Conservation (phyloP, 179 eudicot genomes). For the Actinidia arguta region DNA sequence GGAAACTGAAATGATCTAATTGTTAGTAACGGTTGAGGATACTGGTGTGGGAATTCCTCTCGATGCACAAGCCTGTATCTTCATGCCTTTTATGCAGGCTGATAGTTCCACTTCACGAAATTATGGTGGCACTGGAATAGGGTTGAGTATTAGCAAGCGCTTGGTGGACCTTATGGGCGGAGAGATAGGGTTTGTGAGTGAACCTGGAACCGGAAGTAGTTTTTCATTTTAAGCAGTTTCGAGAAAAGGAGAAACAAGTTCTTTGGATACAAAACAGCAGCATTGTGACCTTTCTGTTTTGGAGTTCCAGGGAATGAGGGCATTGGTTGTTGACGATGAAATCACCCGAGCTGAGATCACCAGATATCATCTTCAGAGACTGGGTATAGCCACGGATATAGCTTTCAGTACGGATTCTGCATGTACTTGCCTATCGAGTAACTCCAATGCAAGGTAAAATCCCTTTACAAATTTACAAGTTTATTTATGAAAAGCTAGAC, state of each 20-base stretch:
- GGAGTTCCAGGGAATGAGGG: constrained; percentile 78
- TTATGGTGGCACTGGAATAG: constrained; percentile 98
- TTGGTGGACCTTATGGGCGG: constrained; percentile 95
- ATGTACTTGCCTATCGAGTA: constrained; percentile 43
- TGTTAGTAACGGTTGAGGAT: constrained; percentile 90
- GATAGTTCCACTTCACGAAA: constrained; percentile 95
- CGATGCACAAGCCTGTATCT: constrained; percentile 76
- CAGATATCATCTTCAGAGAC: constrained; percentile 83
- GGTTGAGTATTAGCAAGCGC: constrained; percentile 89
- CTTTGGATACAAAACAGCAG: constrained; percentile 40
- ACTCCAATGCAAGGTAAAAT: constrained; percentile 55
- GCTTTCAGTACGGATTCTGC: constrained; percentile 56
- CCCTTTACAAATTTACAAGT: not conserved
- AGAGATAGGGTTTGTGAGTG: constrained; percentile 85
- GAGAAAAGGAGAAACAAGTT: constrained; percentile 45
- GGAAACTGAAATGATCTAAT: constrained; percentile 49
- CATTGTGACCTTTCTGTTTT: constrained; percentile 49
- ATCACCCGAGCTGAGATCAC: constrained; percentile 79
- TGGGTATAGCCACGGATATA: constrained; percentile 68
- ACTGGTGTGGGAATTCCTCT: constrained; percentile 87
- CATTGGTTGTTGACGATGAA: constrained; percentile 78
- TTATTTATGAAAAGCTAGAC: not conserved
- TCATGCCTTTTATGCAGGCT: constrained; percentile 97
- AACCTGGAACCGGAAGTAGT: constrained; percentile 75
- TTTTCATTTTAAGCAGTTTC: constrained; percentile 84